Evolutionary conservation across 192 early-diverging fungal genomes (phyloP), one percentile per base, ranked within the genome.

Genomic region (Coemansia aciculifera): DNA sequence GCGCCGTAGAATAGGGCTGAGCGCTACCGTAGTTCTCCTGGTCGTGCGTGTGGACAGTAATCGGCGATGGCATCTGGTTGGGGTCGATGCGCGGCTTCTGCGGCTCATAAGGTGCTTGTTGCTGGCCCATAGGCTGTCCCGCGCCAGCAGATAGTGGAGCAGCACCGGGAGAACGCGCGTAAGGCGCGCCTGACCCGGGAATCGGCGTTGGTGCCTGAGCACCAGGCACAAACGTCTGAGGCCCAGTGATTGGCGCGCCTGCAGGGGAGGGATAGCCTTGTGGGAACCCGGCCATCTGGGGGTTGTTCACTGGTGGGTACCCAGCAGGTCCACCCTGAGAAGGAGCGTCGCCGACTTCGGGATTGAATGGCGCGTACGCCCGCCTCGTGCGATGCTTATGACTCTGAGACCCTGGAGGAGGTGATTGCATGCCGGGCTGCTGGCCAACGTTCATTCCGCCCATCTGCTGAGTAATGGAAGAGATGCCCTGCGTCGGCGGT

Each of bases 21-120:
- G 84, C 81, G 21, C 44, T 65, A 40, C 81, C 83, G 76, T 92
- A 91, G 8, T 84, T 54, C 23, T 85, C 73, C 69, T 97, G 94
- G 72, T 99, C 95, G 17, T 79, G 75, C 59, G 89, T 87, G 63
- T 96, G 94, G 37, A 95, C 94, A 23, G 85, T 80, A 10, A 94
- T 85, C 23, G 96, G 95, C 21, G 90, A 89, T 17, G 97, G 97
- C 61, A 99, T 93, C 68, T 95, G 93, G 81, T 94, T 91, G 2
- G 96, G 95, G 72, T 99, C 94, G 57, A 99, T 99, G 17, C 87
- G 86, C 24, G 90, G 77, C 83, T 77, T 75, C 15, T 67, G 67
- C 32, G 72, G 80, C 64, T 73, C 73, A 15, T 67, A 74, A 11
- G 74, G 76, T 43, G 73, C 69, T 11, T 59, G 84, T 60, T 72